Percentiles rank a stretch among this genome's conserved stretches.
Conservation (phyloP, 768 basidiomycete species). For the Lentinula sp. region DNA sequence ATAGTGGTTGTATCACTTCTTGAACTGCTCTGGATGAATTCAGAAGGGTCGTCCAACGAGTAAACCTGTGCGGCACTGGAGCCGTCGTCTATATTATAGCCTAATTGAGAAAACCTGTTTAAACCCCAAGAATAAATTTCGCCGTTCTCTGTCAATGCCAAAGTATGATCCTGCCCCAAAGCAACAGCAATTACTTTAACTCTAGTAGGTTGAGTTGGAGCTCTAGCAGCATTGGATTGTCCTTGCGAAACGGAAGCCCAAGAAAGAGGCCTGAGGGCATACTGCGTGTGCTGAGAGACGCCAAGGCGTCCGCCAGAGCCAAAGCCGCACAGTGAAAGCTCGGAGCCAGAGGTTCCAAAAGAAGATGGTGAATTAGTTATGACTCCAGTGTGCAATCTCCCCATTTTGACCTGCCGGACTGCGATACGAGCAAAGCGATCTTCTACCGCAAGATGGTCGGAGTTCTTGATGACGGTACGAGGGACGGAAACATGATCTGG, state of each 20-base stretch:
- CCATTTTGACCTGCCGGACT: constrained; percentile 71
- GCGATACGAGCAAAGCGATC: constrained; percentile 57
- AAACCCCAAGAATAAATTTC: constrained; percentile 90
- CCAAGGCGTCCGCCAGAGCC: constrained; percentile 84
- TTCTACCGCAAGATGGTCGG: constrained; percentile 17
- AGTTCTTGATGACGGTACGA: background rate
- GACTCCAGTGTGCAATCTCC: constrained; percentile 81
- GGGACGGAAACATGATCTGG: constrained; percentile 71
- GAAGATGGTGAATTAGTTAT: background rate
- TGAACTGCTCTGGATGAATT: background rate
- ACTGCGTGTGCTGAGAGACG: constrained; percentile 72
- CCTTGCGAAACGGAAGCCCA: constrained; percentile 30
- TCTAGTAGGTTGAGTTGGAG: background rate
- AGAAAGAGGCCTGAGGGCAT: constrained; percentile 54
- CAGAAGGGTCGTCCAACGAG: constrained; percentile 39
- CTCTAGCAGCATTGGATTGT: background rate
- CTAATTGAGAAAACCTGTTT: constrained; percentile 85
- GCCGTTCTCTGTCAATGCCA: constrained; percentile 74
- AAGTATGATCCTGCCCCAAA: constrained; percentile 91
- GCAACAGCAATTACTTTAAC: constrained; percentile 63
- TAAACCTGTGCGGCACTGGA: constrained; percentile 13
- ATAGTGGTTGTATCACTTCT: background rate
- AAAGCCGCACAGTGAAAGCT: constrained; percentile 84
- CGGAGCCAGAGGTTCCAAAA: constrained; percentile 32
- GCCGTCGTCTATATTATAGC: constrained; percentile 67